Evolutionary conservation across 306 rosid genomes (phyloP).

Genomic region (Cucumis melo): DNA sequence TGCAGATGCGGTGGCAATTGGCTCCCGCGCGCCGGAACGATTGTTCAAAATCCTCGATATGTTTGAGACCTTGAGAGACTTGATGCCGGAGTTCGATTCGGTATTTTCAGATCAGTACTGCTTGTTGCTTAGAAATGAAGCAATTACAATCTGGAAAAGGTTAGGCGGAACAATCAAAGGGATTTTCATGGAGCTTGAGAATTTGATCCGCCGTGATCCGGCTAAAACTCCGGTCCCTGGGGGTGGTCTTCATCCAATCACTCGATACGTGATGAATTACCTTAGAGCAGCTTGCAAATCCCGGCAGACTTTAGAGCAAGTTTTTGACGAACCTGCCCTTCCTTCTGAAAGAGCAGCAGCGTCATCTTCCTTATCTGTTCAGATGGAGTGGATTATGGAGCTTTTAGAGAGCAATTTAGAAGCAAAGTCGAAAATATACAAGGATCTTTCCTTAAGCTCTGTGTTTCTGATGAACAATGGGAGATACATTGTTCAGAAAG

Average conservation of each 20-base stretch:
- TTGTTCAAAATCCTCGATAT: conserved; percentile 64
- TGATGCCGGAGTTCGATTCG: conserved; percentile 54
- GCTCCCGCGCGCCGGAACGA: conserved; percentile 78
- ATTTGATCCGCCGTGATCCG: conserved; percentile 78
- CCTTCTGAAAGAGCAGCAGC: conserved; percentile 36
- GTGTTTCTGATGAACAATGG: conserved; percentile 89
- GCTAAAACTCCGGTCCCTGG: conserved; percentile 68
- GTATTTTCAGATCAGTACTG: conserved; percentile 73
- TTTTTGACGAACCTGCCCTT: conserved; percentile 53
- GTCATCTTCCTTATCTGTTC: conserved; percentile 45
- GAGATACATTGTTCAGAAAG: conserved; percentile 72
- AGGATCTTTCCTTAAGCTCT: conserved; percentile 49
- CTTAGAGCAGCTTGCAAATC: conserved; percentile 79
- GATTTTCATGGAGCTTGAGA: conserved; percentile 89
- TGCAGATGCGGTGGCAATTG: conserved; percentile 73
- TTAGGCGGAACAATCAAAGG: conserved; percentile 77
- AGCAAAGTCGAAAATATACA: conserved; percentile 71
- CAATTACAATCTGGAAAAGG: conserved; percentile 72
- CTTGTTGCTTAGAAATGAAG: conserved; percentile 55
- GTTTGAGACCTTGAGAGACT: conserved; percentile 68
- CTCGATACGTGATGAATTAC: conserved; percentile 94
- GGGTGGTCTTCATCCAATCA: conserved; percentile 86
- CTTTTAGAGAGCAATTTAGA: conserved; percentile 75
- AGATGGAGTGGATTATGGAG: conserved; percentile 92
- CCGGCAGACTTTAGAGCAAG: conserved; percentile 54